Evolutionary conservation across 2,329 filamentous ascomycete genomes (phyloP).

Genomic region (Fusarium sp.): DNA sequence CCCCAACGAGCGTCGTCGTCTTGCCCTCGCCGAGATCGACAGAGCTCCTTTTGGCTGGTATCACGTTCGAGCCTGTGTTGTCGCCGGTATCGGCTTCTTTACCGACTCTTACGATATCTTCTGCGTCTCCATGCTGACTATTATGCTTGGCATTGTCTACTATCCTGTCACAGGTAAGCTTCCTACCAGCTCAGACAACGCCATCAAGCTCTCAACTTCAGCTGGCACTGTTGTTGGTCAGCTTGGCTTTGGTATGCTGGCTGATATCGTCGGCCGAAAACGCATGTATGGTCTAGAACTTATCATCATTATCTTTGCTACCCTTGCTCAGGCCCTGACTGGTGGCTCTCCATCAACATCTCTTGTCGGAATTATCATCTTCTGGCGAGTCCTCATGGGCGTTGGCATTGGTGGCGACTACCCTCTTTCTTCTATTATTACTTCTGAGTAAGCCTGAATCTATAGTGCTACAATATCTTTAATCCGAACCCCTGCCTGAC

Average conservation of each 20-base stretch:
- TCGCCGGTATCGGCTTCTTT: constrained; percentile 89
- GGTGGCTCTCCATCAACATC: constrained; percentile 72
- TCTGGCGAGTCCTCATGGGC: constrained; percentile 82
- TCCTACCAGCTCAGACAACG: constrained; percentile 76
- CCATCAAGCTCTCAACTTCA: constrained; percentile 87
- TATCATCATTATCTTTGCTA: constrained; percentile 83
- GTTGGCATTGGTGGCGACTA: constrained; percentile 69
- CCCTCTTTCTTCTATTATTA: constrained; percentile 84
- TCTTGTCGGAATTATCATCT: constrained; percentile 75
- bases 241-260: constrained; percentile 79
- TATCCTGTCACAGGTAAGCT: constrained; percentile 70
- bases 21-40: constrained; percentile 85
- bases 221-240: constrained; percentile 87
- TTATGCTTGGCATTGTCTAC: constrained; percentile 84
- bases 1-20: constrained; percentile 80
- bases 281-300: constrained; percentile 79
- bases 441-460: constrained; percentile 70
- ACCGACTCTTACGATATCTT: constrained; percentile 90
- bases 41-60: constrained; percentile 87
- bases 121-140: constrained; percentile 76
- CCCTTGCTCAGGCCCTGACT: constrained; percentile 76
- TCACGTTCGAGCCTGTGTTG: constrained; percentile 79
- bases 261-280: constrained; percentile 82
- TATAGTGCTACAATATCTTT: background rate
- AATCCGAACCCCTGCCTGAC: background rate